Conservation (phyloP, 2,329 filamentous ascomycete species). For the Fusarium brachygibbosum region DNA sequence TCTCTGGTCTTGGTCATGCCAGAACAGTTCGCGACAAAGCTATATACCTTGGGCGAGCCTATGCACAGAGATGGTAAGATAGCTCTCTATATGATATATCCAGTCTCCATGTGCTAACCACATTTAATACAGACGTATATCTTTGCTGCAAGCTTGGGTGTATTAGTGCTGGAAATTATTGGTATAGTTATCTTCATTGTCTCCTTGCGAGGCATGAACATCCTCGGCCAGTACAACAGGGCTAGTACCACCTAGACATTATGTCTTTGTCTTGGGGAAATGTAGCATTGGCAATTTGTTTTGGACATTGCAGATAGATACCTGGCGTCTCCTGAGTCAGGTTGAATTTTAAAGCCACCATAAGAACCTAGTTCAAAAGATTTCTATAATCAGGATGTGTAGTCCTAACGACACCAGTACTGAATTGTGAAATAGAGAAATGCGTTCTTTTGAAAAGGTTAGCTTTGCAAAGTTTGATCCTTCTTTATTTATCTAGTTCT, state of each 20-base stretch:
- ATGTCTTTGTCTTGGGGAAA: no score
- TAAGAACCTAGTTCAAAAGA: no score
- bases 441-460: no score
- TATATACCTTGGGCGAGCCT: slow-evolving; percentile 10
- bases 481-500: no score
- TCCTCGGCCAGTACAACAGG: slow-evolving; percentile 18
- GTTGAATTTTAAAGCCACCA: no score
- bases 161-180: neutral
- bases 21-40: slow-evolving; percentile 13
- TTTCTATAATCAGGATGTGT: no score
- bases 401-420: no score
- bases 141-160: neutral
- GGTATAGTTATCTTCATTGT: neutral
- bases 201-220: neutral
- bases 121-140: neutral
- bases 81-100: accelerated
- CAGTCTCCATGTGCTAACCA: accelerated
- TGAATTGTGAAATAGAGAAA: no score
- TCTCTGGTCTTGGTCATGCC: slow-evolving; percentile 25
- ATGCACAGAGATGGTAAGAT: slow-evolving; percentile 15
- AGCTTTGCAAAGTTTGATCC: no score
- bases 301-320: no score
- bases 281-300: no score
- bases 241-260: neutral
- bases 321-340: no score